Base-by-base conservation (phyloP, 441 rosid genomes). In the Breynia disticha region DNA sequence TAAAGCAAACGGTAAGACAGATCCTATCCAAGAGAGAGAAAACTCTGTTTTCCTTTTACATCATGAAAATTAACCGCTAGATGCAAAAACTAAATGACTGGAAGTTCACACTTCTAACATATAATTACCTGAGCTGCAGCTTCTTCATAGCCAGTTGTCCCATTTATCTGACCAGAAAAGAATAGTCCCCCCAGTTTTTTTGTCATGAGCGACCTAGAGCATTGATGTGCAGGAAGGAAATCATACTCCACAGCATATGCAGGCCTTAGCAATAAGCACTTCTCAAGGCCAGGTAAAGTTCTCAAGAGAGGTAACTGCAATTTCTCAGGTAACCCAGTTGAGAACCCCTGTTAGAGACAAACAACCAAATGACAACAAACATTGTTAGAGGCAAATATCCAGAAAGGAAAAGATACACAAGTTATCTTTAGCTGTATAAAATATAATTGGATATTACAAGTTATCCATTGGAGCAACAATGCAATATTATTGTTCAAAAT, bases 241-340 rank as follows among this genome's bases (percentile, higher is more conserved):
- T 91, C 98, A 45, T 91, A 91, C 79, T 91, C 98, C 57, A 91
- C 98, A 59, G 98, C 97, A 78, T 91, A 91, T 18, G 98, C 97
- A 70, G 97, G 98, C 75, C 98, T 88, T 50, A 91, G 70, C 95
- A 91, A 86, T 49, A 90, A 81, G 55, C 98, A 91, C 58, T 82
- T 88, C 67, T 91, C 97, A 20, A 91, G 95, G 64, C 98, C 98
- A 42, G 97, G 98, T 72, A 91, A 77, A 64, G 89, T 84, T 75
- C 98, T 81, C 66, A 91, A 69, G 61, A 91, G 97, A 19, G 98
- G 98, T 56, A 91, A 67, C 72, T 91, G 98, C 56, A 91, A 69
- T 63, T 79, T 83, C 77, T 91, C 98, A 13, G 97, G 98, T 55
- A 91, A 76, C 60, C 97, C 98, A 69, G 98, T 91, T 46, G 98